Conservation (phyloP, 2,329 filamentous ascomycete genomes). For the Lizonia empirigonia region DNA sequence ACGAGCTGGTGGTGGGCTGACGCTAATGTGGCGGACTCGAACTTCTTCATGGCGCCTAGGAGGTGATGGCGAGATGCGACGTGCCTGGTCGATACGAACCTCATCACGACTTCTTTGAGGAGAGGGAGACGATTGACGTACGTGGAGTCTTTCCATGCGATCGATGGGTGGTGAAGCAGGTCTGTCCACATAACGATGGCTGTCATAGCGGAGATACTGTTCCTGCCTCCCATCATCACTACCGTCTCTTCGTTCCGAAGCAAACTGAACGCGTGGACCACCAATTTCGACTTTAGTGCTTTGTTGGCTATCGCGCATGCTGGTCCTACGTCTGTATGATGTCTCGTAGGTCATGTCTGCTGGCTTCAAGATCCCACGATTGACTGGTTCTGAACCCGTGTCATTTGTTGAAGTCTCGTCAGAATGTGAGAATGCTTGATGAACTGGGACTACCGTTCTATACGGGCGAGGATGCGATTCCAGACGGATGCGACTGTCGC, state of each 20-base stretch:
- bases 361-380: slow-evolving; percentile 34
- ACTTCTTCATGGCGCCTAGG: slow-evolving; percentile 17
- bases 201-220: slow-evolving; percentile 21
- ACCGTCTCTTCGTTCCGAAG: slow-evolving; percentile 18
- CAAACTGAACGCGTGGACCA: slow-evolving; percentile 39
- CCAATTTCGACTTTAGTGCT: slow-evolving; percentile 40
- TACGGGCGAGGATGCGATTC: slow-evolving; percentile 35
- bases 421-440: slow-evolving; percentile 20
- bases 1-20: slow-evolving; percentile 12
- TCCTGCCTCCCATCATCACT: slow-evolving; percentile 13
- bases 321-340: slow-evolving; percentile 19
- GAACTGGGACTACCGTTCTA: slow-evolving; percentile 28
- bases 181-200: slow-evolving; percentile 18
- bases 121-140: slow-evolving; percentile 23
- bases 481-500: slow-evolving; percentile 29
- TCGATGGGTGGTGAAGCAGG: slow-evolving; percentile 21
- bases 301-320: slow-evolving; percentile 31
- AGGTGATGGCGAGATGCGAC: slow-evolving; percentile 24
- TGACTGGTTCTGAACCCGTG: slow-evolving; percentile 21
- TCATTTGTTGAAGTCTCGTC: slow-evolving; percentile 27
- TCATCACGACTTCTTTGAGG: slow-evolving; percentile 21
- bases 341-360: slow-evolving; percentile 25
- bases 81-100: slow-evolving; percentile 24
- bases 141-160: slow-evolving; percentile 26
- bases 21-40: slow-evolving; percentile 23